A percentile compares a stretch with the other conserved stretches of the same genome.
Conservation (phyloP, 2,329 filamentous ascomycete genomes). For the Teratosphaeria zuluensis region DNA sequence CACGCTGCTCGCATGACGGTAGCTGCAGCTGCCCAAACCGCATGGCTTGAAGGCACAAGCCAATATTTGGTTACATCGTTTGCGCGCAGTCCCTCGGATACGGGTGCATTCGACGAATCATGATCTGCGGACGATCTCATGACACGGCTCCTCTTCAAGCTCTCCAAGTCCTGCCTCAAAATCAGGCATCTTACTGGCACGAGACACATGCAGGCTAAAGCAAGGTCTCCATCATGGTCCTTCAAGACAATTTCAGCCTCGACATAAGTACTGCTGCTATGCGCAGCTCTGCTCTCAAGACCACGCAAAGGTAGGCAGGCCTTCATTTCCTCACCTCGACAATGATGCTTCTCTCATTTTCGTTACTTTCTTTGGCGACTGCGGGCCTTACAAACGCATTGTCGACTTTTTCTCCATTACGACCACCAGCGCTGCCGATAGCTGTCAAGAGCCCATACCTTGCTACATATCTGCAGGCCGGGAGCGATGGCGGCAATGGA, state of each 20-base stretch:
- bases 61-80: background rate
- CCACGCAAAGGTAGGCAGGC: background rate
- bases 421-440: slow-evolving; percentile 59
- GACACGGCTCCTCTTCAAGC: background rate
- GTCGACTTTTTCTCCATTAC: slow-evolving; percentile 54
- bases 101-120: background rate
- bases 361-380: background rate
- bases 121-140: background rate
- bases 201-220: background rate
- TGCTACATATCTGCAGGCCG: slow-evolving; percentile 55
- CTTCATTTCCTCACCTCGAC: background rate
- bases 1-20: background rate
- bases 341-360: background rate
- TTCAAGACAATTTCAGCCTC: background rate
- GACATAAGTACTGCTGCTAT: background rate
- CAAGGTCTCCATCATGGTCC: background rate
- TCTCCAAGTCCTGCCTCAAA: background rate
- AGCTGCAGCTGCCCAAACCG: background rate
- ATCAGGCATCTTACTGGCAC: background rate
- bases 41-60: background rate
- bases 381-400: slow-evolving; percentile 8
- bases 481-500: slow-evolving; percentile 52
- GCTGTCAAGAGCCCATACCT: slow-evolving; percentile 68
- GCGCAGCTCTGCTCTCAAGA: background rate
- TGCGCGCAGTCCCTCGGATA: too few relatives aligned